A percentile compares a stretch with the other conserved stretches of the same genome.
Evolutionary conservation across 345 rosid species (phyloP).

Genomic region (Euphorbia lathyris): DNA sequence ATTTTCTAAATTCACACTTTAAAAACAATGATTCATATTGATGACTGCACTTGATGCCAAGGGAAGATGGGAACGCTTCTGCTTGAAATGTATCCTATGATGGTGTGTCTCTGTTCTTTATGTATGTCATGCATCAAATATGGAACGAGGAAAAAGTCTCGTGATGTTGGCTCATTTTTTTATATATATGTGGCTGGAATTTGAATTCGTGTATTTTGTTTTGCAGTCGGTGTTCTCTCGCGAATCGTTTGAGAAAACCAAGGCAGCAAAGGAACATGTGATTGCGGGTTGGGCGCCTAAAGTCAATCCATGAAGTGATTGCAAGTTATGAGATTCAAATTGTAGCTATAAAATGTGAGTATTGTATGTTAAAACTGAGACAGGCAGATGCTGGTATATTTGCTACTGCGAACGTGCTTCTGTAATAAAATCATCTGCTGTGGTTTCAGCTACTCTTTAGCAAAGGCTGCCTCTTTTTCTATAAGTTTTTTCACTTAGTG

Average conservation of each 20-base stretch:
- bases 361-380: neutral
- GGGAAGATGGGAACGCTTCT: too few species aligned
- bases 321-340: slow-evolving; percentile 23
- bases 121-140: too few species aligned
- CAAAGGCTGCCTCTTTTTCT: neutral
- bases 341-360: slow-evolving; percentile 13
- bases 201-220: neutral
- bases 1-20: too few species aligned
- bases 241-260: slow-evolving; percentile 73
- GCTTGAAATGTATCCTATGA: too few species aligned
- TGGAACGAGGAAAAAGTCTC: too few species aligned
- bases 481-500: too few species aligned
- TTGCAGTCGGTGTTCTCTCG: slow-evolving; percentile 50
- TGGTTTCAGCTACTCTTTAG: neutral
- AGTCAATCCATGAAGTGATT: slow-evolving; percentile 57
- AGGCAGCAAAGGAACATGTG: slow-evolving; percentile 49
- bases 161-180: too few species aligned
- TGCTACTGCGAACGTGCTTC: neutral
- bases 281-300: slow-evolving; percentile 83
- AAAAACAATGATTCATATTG: too few species aligned
- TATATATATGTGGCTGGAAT: too few species aligned
- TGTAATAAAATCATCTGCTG: slow-evolving; percentile 15
- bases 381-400: neutral
- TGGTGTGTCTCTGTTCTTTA: too few species aligned
- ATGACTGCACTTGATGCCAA: too few species aligned